phyloP scores from a whole-genome alignment of 1,284 basidiomycete genomes.

The Grifola frondosa region DNA sequence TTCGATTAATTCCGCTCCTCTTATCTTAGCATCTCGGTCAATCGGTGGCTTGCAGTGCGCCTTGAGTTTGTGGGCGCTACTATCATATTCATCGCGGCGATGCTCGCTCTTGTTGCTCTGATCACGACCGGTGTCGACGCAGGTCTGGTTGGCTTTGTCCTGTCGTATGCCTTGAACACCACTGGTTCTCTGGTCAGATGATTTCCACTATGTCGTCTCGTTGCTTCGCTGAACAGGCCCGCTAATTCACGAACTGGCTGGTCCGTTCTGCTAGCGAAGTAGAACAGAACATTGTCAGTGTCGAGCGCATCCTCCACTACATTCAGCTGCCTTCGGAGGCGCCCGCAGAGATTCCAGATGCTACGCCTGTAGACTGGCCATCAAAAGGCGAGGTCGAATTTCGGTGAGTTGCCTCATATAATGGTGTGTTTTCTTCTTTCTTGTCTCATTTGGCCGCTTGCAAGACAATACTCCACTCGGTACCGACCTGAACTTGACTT shows the following conservation, averaged over 20 bases:
- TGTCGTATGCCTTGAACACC: conserved; percentile 83
- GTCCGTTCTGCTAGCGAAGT: conserved; percentile 89
- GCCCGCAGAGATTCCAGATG: conserved; percentile 68
- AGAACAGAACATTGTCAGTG: conserved; percentile 92
- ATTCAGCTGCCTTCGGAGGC: conserved; percentile 79
- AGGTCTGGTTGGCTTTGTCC: conserved; percentile 87
- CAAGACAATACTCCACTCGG: conserved; percentile 74
- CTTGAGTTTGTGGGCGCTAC: conserved; percentile 83
- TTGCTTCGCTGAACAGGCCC: background rate
- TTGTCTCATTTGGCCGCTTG: background rate
- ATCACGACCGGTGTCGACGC: conserved; percentile 79
- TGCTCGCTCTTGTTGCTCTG: conserved; percentile 70
- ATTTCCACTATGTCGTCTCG: no score
- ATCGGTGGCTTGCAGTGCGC: conserved; percentile 79
- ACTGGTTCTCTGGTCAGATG: conserved; percentile 66
- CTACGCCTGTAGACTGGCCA: conserved; percentile 76
- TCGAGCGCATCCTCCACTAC: conserved; percentile 76
- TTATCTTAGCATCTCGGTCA: conserved; percentile 58
- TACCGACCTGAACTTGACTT: conserved; percentile 84
- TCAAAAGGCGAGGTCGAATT: conserved; percentile 76
- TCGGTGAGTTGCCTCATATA: conserved; percentile 48
- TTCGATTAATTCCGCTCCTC: background rate
- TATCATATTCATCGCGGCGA: conserved; percentile 77
- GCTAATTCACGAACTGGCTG: conserved; percentile 72
- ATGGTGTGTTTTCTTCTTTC: background rate